Conservation (phyloP, 495 filamentous ascomycete genomes). For the Aspergillus ellipticus region DNA sequence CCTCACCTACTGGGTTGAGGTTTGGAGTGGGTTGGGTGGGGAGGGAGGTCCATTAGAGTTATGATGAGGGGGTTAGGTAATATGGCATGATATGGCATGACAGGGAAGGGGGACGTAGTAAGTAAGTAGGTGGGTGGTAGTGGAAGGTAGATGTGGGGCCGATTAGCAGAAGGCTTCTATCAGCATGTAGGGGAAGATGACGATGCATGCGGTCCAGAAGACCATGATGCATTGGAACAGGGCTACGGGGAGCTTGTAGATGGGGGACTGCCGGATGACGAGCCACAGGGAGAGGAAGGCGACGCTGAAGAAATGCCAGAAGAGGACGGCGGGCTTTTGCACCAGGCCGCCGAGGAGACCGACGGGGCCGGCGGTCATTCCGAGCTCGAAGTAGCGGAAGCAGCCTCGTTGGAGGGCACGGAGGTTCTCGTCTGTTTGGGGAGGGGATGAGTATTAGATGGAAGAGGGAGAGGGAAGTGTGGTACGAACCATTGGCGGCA, state of each 20-base stretch:
- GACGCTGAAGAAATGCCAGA: constrained; percentile 92
- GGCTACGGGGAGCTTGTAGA: constrained; percentile 58
- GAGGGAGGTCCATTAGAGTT: background rate
- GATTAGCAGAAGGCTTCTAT: constrained; percentile 32
- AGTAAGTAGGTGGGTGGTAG: background rate
- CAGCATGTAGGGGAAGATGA: constrained; percentile 79
- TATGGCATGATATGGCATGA: background rate
- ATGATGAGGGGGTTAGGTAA: background rate
- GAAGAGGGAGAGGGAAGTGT: background rate
- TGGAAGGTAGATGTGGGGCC: background rate
- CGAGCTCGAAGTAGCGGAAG: constrained; percentile 86
- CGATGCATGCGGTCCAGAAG: constrained; percentile 82
- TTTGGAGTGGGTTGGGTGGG: too few species aligned
- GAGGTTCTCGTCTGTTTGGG: constrained; percentile 58
- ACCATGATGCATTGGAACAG: constrained; percentile 60
- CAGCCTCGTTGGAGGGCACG: constrained; percentile 82
- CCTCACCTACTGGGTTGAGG: too few species aligned
- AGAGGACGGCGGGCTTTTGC: constrained; percentile 69
- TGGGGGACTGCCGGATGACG: constrained; percentile 52
- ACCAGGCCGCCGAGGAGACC: constrained; percentile 83
- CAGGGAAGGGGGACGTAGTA: too few species aligned
- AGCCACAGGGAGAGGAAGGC: constrained; percentile 87
- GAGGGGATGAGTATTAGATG: constrained; percentile 12
- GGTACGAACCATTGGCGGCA: constrained; percentile 65
- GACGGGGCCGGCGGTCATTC: constrained; percentile 71